Percentiles rank a stretch among this genome's conserved stretches.
phyloP scores from a whole-genome alignment of 2,329 filamentous ascomycete species.

The Pestalotiopsis sp. region DNA sequence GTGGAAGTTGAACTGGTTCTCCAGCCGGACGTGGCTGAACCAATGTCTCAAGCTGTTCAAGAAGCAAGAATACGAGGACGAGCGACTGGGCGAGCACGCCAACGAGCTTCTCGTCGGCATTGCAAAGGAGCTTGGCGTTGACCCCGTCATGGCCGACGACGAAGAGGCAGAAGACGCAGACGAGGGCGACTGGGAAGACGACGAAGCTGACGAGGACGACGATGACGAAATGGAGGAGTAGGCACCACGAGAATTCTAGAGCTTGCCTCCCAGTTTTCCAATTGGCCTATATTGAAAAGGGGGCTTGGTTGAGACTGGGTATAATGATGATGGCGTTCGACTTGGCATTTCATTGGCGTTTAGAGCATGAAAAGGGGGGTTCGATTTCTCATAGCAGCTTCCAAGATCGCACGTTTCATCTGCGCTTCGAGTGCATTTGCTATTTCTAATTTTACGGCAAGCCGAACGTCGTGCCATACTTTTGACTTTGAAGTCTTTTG shows the following conservation, averaged over 20 bases:
- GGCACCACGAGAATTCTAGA: neutral
- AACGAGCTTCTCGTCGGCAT: conserved; percentile 69
- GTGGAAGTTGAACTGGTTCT: conserved; percentile 67
- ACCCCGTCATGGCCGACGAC: conserved; percentile 56
- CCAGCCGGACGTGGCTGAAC: conserved; percentile 81
- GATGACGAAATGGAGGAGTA: conserved; percentile 61
- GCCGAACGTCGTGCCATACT: neutral
- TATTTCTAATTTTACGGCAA: neutral
- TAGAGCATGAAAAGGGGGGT: conserved; percentile 3
- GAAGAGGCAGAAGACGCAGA: conserved; percentile 55
- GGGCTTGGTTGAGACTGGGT: neutral
- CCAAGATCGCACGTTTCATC: neutral
- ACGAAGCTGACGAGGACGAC: conserved; percentile 34
- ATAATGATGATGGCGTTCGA: conserved; percentile 9
- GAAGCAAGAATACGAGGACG: conserved; percentile 82
- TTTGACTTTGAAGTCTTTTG: neutral
- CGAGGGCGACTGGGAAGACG: conserved; percentile 40
- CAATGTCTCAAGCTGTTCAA: conserved; percentile 81
- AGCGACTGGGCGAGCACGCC: conserved; percentile 74
- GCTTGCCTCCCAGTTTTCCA: neutral
- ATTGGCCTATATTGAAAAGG: neutral
- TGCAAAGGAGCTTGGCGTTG: conserved; percentile 65
- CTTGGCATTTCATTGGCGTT: conserved; percentile 8
- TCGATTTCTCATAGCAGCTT: neutral
- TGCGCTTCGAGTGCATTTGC: neutral